Evolutionary conservation across 1,284 basidiomycete species (phyloP), one percentile per base, ranked within the genome.

Genomic region (Acaromyces ingoldii): DNA sequence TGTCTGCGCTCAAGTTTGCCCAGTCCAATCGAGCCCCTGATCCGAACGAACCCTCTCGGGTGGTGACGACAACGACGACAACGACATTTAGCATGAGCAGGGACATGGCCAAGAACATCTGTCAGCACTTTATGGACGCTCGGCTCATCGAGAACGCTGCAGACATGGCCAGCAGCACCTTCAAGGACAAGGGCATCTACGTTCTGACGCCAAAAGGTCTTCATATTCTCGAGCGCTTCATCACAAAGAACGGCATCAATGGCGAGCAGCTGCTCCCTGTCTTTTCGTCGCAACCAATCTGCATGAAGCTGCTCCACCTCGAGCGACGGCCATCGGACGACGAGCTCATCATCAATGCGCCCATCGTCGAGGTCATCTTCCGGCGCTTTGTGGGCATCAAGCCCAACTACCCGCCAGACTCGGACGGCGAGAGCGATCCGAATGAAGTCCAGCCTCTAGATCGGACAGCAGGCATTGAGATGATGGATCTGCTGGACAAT

Each of bases 1-100:
- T 99, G 37, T 87, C 91, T 28, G 91, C 90, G 2, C 85, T 98
- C 75, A 96, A 97, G 77, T 99, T 99, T 76, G 93, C 92, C 22
- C 95, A 99, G 80, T 97, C 93, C 50, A 95, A 93, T 78, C 90
- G 95, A 66, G 87, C 89, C 55, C 89, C 92, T 67, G 95, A 98
- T 82, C 92, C 95, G 55, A 88, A 90, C 78, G 92, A 98, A 78
- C 91, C 91, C 59, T 85, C 88, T 76, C 86, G 93, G 70, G 91
- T 99, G 76, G 87, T 98, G 70, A 97, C 95, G 64, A 98, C 93
- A 1, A 98, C 95, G 0, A 98, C 95, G 4, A 98, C 93, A 7
- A 99, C 95, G 38, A 98, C 95, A 21, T 99, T 99, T 78, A 92
- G 91, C 58, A 98, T 99, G 95, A 91, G 90, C 62, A 85, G 91